Base-by-base conservation (phyloP, 2,329 filamentous ascomycete species). In the Volutella citrinella region DNA sequence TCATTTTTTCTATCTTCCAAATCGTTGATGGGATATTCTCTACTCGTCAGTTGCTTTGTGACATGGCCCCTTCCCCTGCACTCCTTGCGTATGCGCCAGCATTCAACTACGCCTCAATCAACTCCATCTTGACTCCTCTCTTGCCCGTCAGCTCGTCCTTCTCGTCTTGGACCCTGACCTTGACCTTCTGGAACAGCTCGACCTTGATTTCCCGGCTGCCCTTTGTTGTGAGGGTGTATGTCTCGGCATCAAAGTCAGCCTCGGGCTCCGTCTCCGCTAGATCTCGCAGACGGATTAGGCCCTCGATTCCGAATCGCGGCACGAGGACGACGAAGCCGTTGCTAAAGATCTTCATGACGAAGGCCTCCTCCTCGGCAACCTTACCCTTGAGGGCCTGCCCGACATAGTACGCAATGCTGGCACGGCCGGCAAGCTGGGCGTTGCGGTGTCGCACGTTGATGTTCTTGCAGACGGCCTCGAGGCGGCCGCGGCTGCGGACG, bases 311-410 rank as follows among this genome's bases (percentile, higher is more conserved):
- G 61, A 98, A 98, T 12, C 88, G 74, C 7, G 93, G 93, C 30
- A 98, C 91, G 42, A 97, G 90, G 10, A 97, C 90, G 13, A 97
- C 93, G 52, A 96, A 91, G 7, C 93, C 93, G 65, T 98, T 98
- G 59, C 86, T 89, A 64, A 98, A 98, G 33, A 98, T 84, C 57
- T 87, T 87, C 86, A 98, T 95, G 27, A 98, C 81, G 60, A 95
- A 97, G 4, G 87, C 93, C 38, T 96, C 90, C 61, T 96, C 90
- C 51, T 90, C 83, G 7, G 78, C 77, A 19, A 78, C 71, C 47
- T 72, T 69, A 43, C 78, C 88, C 67, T 93, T 93, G 36, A 98
- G 81, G 10, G 91, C 89, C 66, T 98, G 93, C 0, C 93, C 93
- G 30, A 98, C 93, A 59, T 97, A 98, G 68, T 97, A 98, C 52